These are phyloP conservation scores for Cynara cardunculus DNA, from an alignment of 129 eudicot species.

Conservation along the genomic window DNA sequence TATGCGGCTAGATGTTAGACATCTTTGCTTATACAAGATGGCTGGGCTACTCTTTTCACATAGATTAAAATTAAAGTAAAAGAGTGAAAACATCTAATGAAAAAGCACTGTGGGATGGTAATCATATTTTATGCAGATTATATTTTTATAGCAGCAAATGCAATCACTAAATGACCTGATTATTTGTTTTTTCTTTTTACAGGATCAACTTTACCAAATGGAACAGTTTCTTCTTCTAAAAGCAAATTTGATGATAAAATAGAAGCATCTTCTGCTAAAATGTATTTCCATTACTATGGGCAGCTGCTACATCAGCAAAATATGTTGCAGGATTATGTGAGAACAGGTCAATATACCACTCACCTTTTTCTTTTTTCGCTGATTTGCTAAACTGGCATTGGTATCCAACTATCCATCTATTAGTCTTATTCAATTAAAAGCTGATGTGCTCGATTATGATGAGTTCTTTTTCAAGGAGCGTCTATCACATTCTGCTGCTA, in stretches of 20 bases:
- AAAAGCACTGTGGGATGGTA: not conserved
- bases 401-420: not conserved
- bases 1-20: not conserved
- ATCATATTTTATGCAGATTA: not conserved
- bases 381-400: not conserved
- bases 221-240: conserved; percentile 40
- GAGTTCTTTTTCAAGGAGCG: not conserved
- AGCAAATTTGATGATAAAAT: conserved; percentile 94
- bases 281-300: conserved; percentile 96
- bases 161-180: not conserved
- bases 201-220: conserved; percentile 62
- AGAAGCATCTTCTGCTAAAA: conserved; percentile 92
- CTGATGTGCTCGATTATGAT: not conserved
- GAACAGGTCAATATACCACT: conserved; percentile 71
- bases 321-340: conserved; percentile 98
- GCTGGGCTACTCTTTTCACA: not conserved
- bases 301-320: conserved; percentile 96
- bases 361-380: not conserved
- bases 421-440: not conserved
- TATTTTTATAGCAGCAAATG: not conserved
- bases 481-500: conserved; percentile 6
- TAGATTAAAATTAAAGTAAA: not conserved
- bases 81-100: not conserved
- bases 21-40: not conserved
- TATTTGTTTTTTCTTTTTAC: conserved; percentile 21